A percentile compares a stretch with the other conserved stretches of the same genome.
These are phyloP conservation scores for Naganishia vaughanmartiniae DNA, from an alignment of 768 basidiomycete genomes.

Conservation along the genomic window DNA sequence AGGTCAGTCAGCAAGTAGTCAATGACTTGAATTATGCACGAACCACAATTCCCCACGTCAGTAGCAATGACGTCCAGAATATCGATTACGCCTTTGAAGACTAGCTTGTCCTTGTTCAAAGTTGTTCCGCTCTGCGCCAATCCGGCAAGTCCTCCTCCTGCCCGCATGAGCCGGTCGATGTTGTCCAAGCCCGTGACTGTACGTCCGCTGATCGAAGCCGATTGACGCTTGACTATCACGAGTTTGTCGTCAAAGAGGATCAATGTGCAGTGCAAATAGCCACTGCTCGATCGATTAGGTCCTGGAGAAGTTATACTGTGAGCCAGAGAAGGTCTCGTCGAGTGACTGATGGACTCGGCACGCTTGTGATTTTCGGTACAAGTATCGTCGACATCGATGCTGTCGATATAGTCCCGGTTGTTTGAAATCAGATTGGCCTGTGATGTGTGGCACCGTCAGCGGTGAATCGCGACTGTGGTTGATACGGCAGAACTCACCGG, in stretches of 20 bases:
- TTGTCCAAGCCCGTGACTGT: constrained; percentile 61
- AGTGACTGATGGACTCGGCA: not conserved
- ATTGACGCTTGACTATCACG: constrained; percentile 78
- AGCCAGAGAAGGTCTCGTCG: constrained; percentile 18
- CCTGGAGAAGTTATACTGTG: constrained; percentile 36
- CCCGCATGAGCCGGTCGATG: constrained; percentile 57
- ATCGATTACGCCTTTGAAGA: constrained; percentile 79
- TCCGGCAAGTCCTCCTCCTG: constrained; percentile 68
- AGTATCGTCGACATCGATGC: constrained; percentile 84
- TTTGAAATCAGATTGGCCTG: constrained; percentile 79
- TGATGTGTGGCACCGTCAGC: not conserved
- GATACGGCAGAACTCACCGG: constrained; percentile 56
- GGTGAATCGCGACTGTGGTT: not conserved
- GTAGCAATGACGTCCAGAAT: constrained; percentile 77
- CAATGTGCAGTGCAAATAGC: constrained; percentile 75
- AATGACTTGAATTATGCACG: constrained; percentile 36
- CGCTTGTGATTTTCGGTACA: constrained; percentile 36
- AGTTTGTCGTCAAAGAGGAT: constrained; percentile 94
- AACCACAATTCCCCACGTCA: constrained; percentile 75
- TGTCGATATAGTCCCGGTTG: constrained; percentile 81
- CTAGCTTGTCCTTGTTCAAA: constrained; percentile 70
- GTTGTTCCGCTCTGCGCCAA: constrained; percentile 67
- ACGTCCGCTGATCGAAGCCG: constrained; percentile 43
- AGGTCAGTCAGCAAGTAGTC: not conserved
- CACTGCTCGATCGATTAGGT: constrained; percentile 51